Conservation (phyloP, 176 grass and related monocot species). For the Zea mays region Zm-B73-REFERENCE-NAM-5.0 NC_050103.1:172022001-172022500, state of each 20-base stretch:
- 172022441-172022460: conserved; percentile 90
- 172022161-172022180: conserved; percentile 9
- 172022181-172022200: conserved; percentile 42
- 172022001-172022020: neutral
- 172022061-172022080: conserved; percentile 11
- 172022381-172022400: conserved; percentile 87
- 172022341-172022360: conserved; percentile 66
- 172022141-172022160: conserved; percentile 2
- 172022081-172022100: conserved; percentile 1
- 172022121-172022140: conserved; percentile 12
- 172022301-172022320: conserved; percentile 80
- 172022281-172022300: conserved; percentile 67
- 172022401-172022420: conserved; percentile 73
- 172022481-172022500: conserved; percentile 60
- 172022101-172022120: conserved; percentile 9
- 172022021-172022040: conserved; percentile 22
- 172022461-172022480: conserved; percentile 83
- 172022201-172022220: conserved; percentile 80
- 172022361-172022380: conserved; percentile 52
- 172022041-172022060: neutral
- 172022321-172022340: conserved; percentile 82
- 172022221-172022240: conserved; percentile 71
- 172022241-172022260: conserved; percentile 73
- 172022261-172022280: conserved; percentile 71
- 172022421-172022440: conserved; percentile 69